Evolutionary conservation across 1,139 yeast species (phyloP), one percentile per base, ranked within the genome.

Genomic region (Candida sp.): DNA sequence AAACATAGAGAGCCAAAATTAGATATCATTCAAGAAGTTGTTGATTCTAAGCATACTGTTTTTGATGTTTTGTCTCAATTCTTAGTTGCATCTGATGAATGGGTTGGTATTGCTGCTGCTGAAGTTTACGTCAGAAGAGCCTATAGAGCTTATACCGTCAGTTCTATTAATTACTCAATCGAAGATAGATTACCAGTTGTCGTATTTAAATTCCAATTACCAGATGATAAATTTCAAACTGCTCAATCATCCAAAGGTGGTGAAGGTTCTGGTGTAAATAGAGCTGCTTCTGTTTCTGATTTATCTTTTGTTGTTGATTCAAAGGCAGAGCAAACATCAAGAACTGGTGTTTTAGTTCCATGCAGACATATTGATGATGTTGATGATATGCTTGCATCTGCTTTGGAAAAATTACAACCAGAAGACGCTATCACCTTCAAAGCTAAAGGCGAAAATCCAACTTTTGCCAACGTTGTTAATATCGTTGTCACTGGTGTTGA

Each of bases 101-200:
- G 89, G 78, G 95, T 93, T 49, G 87, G 95, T 4, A 80, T 93
- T 57, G 98, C 99, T 33, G 98, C 99, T 36, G 89, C 96, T 40
- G 98, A 93, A 68, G 96, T 93, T 45, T 93, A 93, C 66, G 84
- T 91, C 46, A 86, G 99, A 67, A 87, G 99, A 64, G 96, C 98
- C 41, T 93, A 91, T 75, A 84, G 98, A 62, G 98, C 98, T 36
- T 95, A 95, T 68, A 85, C 90, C 35, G 83, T 93, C 51, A 87
- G 89, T 45, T 85, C 84, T 49, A 78, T 93, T 45, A 70, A 74
- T 44, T 87, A 88, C 60, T 79, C 77, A 51, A 70, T 72, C 59
- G 78, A 82, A 48, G 79, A 79, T 47, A 72, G 75, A 42, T 68
- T 82, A 45, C 93, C 95, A 43, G 77, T 87, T 42, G 77, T 89